Conservation (phyloP, 805 yeast genomes). For the Metschnikowia borealis region DNA sequence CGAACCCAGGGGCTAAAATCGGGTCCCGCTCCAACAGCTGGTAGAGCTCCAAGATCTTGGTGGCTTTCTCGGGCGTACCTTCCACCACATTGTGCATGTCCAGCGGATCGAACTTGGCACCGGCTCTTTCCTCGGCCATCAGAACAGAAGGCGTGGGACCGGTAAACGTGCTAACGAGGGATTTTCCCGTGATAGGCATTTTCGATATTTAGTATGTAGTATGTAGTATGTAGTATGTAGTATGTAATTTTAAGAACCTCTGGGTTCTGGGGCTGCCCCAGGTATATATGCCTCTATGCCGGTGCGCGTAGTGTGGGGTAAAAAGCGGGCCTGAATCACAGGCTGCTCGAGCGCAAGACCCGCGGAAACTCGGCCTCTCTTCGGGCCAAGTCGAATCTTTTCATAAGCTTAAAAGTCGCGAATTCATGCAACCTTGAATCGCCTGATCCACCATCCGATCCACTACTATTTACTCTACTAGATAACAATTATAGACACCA, state of each 20-base stretch:
- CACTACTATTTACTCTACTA: too few species aligned
- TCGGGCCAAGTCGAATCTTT: not conserved
- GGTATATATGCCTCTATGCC: conserved; percentile 5
- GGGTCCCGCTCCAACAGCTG: conserved; percentile 39
- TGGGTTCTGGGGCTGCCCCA: not conserved
- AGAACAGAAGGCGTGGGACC: conserved; percentile 34
- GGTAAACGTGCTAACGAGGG: conserved; percentile 20
- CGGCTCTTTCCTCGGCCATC: conserved; percentile 32
- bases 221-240: not conserved
- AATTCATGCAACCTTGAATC: too few species aligned
- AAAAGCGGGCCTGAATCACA: conserved; percentile 1
- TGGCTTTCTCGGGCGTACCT: conserved; percentile 35
- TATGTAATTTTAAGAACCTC: not conserved
- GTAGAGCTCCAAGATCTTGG: conserved; percentile 25
- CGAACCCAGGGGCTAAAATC: conserved; percentile 25
- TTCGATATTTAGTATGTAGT: not conserved
- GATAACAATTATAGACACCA: too few species aligned
- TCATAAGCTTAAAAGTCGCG: too few species aligned
- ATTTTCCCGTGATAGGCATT: conserved; percentile 20
- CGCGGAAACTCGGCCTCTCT: not conserved
- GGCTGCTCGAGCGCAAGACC: not conserved
- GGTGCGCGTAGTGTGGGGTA: conserved; percentile 8
- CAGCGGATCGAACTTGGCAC: conserved; percentile 30
- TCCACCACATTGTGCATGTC: conserved; percentile 41
- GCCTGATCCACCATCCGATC: too few species aligned